These are phyloP conservation scores for Incumbomyces delicatus DNA, from an alignment of 2,329 filamentous ascomycete genomes.

Conservation along the genomic window DNA sequence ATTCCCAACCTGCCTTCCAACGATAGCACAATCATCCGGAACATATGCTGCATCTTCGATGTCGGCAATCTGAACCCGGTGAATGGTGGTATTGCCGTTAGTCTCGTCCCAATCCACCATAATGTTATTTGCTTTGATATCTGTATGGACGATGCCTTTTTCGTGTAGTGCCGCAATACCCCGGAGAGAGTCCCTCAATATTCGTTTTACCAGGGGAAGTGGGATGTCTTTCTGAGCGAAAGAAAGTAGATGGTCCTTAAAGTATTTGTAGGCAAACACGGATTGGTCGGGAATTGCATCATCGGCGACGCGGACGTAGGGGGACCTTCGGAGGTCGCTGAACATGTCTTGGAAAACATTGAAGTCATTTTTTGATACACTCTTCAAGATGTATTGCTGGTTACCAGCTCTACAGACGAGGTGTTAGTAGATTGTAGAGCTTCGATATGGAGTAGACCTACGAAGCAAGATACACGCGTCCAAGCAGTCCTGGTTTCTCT, in stretches of 20 bases:
- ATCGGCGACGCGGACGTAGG: constrained; percentile 30
- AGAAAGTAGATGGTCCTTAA: constrained; percentile 34
- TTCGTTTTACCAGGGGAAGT: constrained; percentile 29
- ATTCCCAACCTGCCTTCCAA: constrained; percentile 24
- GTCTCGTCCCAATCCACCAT: constrained; percentile 25
- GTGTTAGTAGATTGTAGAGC: constrained; percentile 7
- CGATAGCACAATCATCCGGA: constrained; percentile 15
- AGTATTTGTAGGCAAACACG: constrained; percentile 39
- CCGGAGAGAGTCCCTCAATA: constrained; percentile 35
- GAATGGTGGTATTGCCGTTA: constrained; percentile 13
- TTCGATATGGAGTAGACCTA: constrained; percentile 5
- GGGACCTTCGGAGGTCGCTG: constrained; percentile 18
- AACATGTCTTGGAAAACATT: constrained; percentile 16
- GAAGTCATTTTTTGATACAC: constrained; percentile 20
- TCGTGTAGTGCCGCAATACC: constrained; percentile 28
- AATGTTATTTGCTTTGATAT: constrained; percentile 31
- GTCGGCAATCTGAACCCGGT: constrained; percentile 25
- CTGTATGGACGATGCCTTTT: constrained; percentile 27
- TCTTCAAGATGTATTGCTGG: constrained; percentile 22
- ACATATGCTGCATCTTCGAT: constrained; percentile 20
- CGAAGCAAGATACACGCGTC: constrained; percentile 9
- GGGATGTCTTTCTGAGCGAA: constrained; percentile 34
- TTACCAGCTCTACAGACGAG: constrained; percentile 8
- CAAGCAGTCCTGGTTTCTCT: constrained; percentile 11
- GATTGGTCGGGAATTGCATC: constrained; percentile 37